Evolutionary conservation across 208 protist genomes (phyloP), one percentile per base, ranked within the genome.

Genomic region (Trypanosoma conorhini): DNA sequence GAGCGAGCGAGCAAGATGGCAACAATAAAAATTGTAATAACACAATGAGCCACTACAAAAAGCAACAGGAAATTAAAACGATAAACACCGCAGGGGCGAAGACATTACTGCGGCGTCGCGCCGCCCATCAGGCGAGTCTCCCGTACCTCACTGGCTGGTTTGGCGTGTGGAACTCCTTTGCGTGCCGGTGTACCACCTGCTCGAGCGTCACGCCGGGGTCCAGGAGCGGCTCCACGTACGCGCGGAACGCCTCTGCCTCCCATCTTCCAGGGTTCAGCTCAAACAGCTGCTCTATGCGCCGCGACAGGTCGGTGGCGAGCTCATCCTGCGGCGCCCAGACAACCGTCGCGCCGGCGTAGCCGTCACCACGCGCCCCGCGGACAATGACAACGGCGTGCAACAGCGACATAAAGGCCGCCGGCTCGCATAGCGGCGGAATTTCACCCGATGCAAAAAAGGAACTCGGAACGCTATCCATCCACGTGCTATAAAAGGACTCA

Each of bases 151-250:
- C 69, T 0, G 83, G 79, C 54, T 89, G 60, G 9, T 85, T 83
- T 31, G 89, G 89, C 42, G 82, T 69, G 7, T 85, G 75, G 61
- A 86, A 89, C 69, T 92, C 89, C 5, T 80, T 80, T 3, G 79
- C 81, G 61, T 86, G 76, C 12, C 87, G 82, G 22, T 75, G 30
- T 22, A 92, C 81, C 57, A 84, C 65, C 62, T 87, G 78, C 30
- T 78, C 71, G 72, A 95, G 91, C 30, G 46, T 66, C 46, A 88
- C 62, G 15, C 75, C 79, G 0, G 77, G 69, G 19, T 75, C 72
- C 2, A 95, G 55, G 30, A 95, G 63, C 5, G 76, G 74, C 5
- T 78, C 71, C 28, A 95, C 67, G 74, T 91, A 95, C 30, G 78
- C 79, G 21, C 80, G 58, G 26, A 95, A 63, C 2, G 72, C 76